Evolutionary conservation across 768 basidiomycete species (phyloP).

Genomic region (Tricholomella constricta): DNA sequence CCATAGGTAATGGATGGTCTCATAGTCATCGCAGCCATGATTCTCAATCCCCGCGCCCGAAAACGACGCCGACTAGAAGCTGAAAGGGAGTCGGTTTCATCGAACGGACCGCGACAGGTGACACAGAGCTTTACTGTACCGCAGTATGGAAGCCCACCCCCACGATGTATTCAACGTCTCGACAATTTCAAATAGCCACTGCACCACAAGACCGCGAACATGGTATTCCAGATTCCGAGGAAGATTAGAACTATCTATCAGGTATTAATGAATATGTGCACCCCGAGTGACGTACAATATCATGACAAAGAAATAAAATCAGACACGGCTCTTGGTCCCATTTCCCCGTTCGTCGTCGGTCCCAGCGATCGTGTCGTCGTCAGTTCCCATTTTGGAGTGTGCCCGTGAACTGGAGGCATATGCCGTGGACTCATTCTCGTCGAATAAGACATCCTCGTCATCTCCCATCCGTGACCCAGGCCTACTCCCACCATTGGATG

Average conservation of each 20-base stretch:
- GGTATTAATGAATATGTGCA: constrained; percentile 16
- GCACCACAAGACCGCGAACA: neutral
- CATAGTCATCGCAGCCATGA: constrained; percentile 59
- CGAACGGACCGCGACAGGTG: constrained; percentile 6
- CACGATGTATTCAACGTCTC: neutral
- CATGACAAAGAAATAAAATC: neutral
- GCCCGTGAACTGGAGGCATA: constrained; percentile 43
- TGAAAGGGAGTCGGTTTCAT: constrained; percentile 4
- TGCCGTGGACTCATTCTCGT: constrained; percentile 52
- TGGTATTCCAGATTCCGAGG: neutral
- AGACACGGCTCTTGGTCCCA: constrained; percentile 14
- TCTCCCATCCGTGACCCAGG: constrained; percentile 33
- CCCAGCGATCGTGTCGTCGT: constrained; percentile 37
- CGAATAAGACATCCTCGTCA: constrained; percentile 61
- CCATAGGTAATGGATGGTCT: constrained; percentile 59
- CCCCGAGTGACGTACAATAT: neutral
- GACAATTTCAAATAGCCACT: neutral
- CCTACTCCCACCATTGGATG: constrained; percentile 14
- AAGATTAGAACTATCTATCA: constrained; percentile 5
- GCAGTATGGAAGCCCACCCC: neutral
- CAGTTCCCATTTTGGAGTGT: constrained; percentile 47
- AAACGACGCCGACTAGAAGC: constrained; percentile 32
- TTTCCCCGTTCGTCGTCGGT: constrained; percentile 40
- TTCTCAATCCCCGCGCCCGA: constrained; percentile 64
- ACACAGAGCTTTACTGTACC: constrained; percentile 4